Conservation (phyloP, 2,329 filamentous ascomycete genomes). For the Fusarium phyllophilum region DNA sequence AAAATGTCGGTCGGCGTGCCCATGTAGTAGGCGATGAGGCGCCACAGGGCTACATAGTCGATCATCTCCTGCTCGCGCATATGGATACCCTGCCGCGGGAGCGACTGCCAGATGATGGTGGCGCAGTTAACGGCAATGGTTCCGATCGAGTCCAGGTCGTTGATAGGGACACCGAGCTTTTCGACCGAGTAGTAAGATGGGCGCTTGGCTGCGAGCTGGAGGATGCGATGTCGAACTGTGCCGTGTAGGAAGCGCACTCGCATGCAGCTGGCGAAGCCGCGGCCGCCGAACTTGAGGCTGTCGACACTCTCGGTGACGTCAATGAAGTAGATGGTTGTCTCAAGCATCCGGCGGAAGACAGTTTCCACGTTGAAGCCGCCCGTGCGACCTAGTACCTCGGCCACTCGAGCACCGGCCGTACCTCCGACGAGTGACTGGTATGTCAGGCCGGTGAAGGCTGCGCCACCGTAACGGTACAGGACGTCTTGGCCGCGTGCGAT, state of each 20-base stretch:
- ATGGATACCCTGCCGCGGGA: neutral
- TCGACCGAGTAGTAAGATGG: neutral
- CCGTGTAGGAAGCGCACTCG: neutral
- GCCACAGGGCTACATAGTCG: neutral
- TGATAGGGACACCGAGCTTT: neutral
- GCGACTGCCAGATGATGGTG: neutral
- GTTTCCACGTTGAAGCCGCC: neutral
- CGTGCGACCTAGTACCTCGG: neutral
- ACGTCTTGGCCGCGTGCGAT: neutral
- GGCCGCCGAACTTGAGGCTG: neutral
- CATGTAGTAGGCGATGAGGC: neutral
- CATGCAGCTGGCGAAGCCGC: neutral
- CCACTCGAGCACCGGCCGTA: neutral
- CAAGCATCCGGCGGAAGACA: neutral
- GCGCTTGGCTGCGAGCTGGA: neutral
- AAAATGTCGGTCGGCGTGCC: neutral
- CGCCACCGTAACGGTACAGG: rapidly evolving
- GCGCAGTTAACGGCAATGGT: neutral
- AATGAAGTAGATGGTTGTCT: neutral
- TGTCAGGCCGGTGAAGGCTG: rapidly evolving
- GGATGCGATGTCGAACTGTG: neutral
- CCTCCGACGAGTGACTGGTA: neutral
- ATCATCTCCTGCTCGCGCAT: neutral
- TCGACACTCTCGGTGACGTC: neutral
- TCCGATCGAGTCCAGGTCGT: neutral